phyloP scores from a whole-genome alignment of 345 rosid species.

The Eucalyptus caleyi region DNA sequence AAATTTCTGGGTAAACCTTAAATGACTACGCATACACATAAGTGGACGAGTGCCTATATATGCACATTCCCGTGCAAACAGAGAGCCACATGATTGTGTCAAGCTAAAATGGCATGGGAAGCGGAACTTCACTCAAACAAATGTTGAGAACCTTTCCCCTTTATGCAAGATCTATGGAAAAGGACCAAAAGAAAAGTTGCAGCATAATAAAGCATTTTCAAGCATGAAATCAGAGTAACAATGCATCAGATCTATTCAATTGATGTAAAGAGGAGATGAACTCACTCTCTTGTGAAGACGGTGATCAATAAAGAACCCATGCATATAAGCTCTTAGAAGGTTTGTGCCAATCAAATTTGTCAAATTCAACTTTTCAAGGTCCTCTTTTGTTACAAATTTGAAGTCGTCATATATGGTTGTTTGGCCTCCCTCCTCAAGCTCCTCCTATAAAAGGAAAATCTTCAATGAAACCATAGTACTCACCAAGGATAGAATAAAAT shows the following conservation, averaged over 20 bases:
- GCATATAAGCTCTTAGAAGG: conserved; percentile 88
- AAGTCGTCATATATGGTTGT: conserved; percentile 74
- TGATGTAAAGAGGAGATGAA: not conserved
- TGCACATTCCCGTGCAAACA: not conserved
- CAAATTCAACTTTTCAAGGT: conserved; percentile 70
- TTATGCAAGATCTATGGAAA: not conserved
- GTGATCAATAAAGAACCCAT: conserved; percentile 77
- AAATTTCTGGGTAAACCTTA: not conserved
- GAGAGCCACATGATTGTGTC: not conserved
- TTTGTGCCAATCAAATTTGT: conserved; percentile 83
- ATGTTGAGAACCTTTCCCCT: not conserved
- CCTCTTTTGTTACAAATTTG: conserved; percentile 84
- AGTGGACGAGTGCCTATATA: not conserved
- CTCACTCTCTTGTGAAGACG: conserved; percentile 70
- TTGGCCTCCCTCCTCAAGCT: conserved; percentile 81
- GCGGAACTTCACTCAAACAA: not conserved
- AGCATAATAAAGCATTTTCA: not conserved
- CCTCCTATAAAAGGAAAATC: conserved; percentile 50
- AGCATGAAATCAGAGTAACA: not conserved
- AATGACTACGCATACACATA: not conserved
- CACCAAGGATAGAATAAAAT: not conserved
- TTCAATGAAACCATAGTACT: not conserved
- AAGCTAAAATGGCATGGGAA: not conserved
- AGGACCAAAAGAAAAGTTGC: not conserved
- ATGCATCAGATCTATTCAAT: not conserved